Evolutionary conservation across 225 moss, liverwort and hornwort genomes (phyloP).

Genomic region (Ulota crispa): DNA sequence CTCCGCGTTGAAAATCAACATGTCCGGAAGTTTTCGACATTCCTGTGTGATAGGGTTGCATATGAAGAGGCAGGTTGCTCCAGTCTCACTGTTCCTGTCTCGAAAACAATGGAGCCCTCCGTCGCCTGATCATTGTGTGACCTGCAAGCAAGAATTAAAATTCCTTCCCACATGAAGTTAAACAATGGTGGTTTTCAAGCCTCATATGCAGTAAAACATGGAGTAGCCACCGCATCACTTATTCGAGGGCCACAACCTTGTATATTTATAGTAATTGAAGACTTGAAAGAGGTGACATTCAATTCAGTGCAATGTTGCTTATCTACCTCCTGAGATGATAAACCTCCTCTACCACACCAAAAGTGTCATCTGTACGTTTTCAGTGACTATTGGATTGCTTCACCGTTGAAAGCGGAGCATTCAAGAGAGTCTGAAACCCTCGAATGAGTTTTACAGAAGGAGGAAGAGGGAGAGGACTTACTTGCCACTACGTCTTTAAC

Average conservation of each 20-base stretch:
- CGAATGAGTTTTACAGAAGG: not conserved
- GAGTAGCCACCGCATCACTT: not conserved
- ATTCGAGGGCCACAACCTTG: not conserved
- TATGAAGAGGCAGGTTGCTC: conserved; percentile 27
- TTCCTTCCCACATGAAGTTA: not conserved
- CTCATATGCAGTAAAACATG: no score
- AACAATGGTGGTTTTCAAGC: not conserved
- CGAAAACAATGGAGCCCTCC: conserved; percentile 34
- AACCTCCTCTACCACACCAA: not conserved
- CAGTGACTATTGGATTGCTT: not conserved
- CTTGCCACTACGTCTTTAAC: conserved; percentile 32
- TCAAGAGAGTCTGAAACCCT: not conserved
- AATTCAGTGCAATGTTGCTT: not conserved
- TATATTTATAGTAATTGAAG: not conserved
- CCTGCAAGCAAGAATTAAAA: not conserved
- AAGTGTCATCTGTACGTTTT: not conserved
- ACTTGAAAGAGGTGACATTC: not conserved
- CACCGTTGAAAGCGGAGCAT: not conserved
- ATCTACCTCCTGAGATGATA: not conserved
- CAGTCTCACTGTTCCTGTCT: conserved; percentile 17
- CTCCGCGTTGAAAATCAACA: conserved; percentile 15
- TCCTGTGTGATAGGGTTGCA: conserved; percentile 31
- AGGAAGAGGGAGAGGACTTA: not conserved
- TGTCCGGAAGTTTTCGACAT: conserved; percentile 27
- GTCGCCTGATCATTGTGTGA: conserved; percentile 21